phyloP scores from a whole-genome alignment of 2,329 filamentous ascomycete species.

The Didymella pomorum region DNA sequence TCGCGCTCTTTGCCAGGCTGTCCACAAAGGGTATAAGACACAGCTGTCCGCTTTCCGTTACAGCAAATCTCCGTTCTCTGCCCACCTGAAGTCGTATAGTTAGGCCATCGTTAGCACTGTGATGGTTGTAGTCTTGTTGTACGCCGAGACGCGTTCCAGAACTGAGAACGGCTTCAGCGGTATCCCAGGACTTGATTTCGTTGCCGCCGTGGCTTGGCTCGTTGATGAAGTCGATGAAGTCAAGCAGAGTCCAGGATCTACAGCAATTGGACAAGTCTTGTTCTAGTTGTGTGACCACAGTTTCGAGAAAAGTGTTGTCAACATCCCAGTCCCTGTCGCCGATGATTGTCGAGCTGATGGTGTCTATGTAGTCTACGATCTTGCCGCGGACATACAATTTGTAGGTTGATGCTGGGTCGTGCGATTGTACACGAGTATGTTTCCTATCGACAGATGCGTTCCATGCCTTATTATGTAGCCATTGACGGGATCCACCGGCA shows the following conservation, averaged over 20 bases:
- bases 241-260: not conserved
- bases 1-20: not conserved
- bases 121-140: not conserved
- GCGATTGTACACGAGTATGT: not conserved
- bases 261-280: not conserved
- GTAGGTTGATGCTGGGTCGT: not conserved
- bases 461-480: not conserved
- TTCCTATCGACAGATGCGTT: not conserved
- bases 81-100: not conserved
- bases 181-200: not conserved
- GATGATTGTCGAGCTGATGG: not conserved
- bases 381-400: not conserved
- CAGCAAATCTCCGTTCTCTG: not conserved
- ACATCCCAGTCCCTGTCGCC: not conserved
- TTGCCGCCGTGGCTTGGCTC: not conserved
- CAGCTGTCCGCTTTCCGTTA: not conserved
- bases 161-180: not conserved
- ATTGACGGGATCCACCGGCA: not conserved
- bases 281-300: not conserved
- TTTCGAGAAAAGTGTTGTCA: not conserved
- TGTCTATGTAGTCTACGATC: not conserved
- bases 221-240: not conserved
- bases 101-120: not conserved
- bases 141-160: not conserved
- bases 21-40: conserved; percentile 24